Evolutionary conservation across 2,329 filamentous ascomycete species (phyloP).

Genomic region (Aspergillus ibericus): DNA sequence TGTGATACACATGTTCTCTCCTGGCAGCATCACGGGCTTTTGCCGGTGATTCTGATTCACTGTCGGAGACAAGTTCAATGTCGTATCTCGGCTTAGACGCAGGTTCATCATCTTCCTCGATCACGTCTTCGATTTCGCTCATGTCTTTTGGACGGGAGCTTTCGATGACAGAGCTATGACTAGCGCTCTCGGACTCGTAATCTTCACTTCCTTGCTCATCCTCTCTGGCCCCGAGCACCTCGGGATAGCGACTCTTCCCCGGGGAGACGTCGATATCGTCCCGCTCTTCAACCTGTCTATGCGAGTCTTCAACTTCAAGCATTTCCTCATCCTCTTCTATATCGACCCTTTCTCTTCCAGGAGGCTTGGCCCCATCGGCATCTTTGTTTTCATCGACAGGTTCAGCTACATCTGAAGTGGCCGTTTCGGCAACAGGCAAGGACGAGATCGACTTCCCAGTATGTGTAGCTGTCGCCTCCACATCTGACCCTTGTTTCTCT

Average conservation of each 20-base stretch:
- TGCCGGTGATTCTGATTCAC: neutral
- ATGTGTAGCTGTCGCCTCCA: neutral
- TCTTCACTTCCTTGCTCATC: conserved; percentile 13
- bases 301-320: neutral
- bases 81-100: conserved; percentile 34
- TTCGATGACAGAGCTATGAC: neutral
- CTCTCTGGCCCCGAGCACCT: neutral
- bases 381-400: neutral
- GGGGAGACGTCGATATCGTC: neutral
- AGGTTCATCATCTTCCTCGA: conserved; percentile 17
- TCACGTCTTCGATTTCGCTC: conserved; percentile 18
- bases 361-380: neutral
- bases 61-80: neutral
- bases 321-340: neutral
- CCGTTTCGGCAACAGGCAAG: neutral
- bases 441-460: neutral
- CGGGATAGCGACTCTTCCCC: neutral
- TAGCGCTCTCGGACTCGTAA: neutral
- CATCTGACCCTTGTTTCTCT: too few species aligned
- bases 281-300: neutral
- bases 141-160: neutral
- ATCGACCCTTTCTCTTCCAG: conserved; percentile 8
- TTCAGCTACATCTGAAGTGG: neutral
- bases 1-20: neutral
- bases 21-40: neutral